Base-by-base conservation (phyloP, 768 basidiomycete species). In the Kwoniella sp. region DNA sequence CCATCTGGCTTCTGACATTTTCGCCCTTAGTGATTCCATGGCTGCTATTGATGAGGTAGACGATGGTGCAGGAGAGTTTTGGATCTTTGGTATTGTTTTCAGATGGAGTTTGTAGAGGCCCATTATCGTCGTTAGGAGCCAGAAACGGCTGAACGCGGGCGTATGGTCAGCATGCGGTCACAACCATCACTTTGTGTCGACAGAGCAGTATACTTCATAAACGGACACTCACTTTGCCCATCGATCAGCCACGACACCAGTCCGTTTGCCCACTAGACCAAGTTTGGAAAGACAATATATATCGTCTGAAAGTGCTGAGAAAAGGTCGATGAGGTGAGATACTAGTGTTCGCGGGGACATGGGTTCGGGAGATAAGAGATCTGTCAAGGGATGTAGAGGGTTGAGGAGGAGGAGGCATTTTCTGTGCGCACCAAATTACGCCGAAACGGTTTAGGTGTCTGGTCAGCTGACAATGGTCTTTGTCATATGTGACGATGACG, bases 371-470 rank as follows among this genome's bases (percentile, higher is more conserved):
- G 77, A 78, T 19, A 78, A 56, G 30, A 78, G 72, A 46, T 69
- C 63, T 12, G 70, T 63, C 7, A 78, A 66, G 21, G 77, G 72
- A 46, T 71, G 72, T 26, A 78, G 65, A 26, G 72, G 73, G 55
- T 72, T 74, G 53, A 76, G 67, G 30, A 78, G 72, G 26, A 78
- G 64, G 2, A 78, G 68, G 48, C 77, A 78, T 78, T 78, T 78
- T 37, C 76, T 77, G 58, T 13, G 33, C 33, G 33, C 33, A 33
- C 33, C 5, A 47, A n/a, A n/a, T n/a, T n/a, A n/a, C n/a, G n/a
- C n/a, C n/a, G n/a, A n/a, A n/a, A n/a, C n/a, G n/a, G n/a, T n/a
- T n/a, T n/a, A n/a, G n/a, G n/a, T n/a, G n/a, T n/a, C n/a, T n/a
- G n/a, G n/a, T n/a, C n/a, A n/a, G n/a, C n/a, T n/a, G n/a, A n/a